Base-by-base conservation (phyloP, 371 early-diverging fungal species). In the Rhizopus sp. region DNA sequence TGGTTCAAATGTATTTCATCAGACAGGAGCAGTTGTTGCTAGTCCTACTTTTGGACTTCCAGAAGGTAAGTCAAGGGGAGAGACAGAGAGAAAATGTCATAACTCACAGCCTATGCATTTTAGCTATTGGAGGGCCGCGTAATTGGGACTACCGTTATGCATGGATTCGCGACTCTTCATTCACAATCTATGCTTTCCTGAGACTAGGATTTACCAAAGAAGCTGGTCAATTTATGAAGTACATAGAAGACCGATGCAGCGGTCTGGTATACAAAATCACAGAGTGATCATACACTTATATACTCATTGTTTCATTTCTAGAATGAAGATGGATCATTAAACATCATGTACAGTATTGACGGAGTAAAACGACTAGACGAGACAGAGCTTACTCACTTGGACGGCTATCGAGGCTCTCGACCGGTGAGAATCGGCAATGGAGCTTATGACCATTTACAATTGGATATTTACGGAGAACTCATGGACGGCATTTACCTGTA, bases 121-220 rank as follows among this genome's bases (percentile, higher is more conserved):
- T 57, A 80, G 84, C 78, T n/a, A 83, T 93, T 49, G 89, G 93
- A 34, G 89, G 91, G 5, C 61, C 76, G 0, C 73, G 92, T 10
- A 93, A 93, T 72, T 93, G 93, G 93, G 91, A 91, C 66, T 91
- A 90, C 61, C 84, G 93, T 3, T 93, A 81, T 66, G 83, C 83
- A 0, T 93, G 93, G 93, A 73, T 93, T 5, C 83, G 93, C 23
- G 93, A 93, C 69, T 80, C 90, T 3, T 84, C 92, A 0, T 93
- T 93, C 50, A 89, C 90, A 1, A 79, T 93, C 34, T 93, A 93
- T 66, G 93, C 93, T 1, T 83, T 93, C 12, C 73, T 93, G 51
- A 75, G 92, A 23, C 66, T 93, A 35, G 93, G 93, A 0, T 74
- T 93, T 32, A 85, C 80, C 4, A 67, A 82, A 51, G 93, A 93